Evolutionary conservation across 2,329 filamentous ascomycete species (phyloP).

Genomic region (Pleoardoris graminearum): DNA sequence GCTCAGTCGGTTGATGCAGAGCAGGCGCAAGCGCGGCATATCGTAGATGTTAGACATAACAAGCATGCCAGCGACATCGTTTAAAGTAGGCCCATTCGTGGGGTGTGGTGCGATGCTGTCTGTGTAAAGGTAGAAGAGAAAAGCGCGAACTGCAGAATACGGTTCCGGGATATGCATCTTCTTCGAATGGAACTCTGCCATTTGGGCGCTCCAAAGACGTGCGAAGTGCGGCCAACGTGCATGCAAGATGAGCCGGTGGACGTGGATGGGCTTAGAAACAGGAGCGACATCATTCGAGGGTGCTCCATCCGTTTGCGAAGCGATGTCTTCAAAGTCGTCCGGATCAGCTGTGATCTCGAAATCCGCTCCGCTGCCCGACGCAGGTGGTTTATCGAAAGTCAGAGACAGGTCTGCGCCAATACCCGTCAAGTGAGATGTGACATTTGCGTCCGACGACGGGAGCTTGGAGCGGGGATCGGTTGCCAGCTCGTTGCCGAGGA

Average conservation of each 20-base stretch:
- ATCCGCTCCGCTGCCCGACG: slow-evolving; percentile 83
- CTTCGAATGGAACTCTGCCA: slow-evolving; percentile 96
- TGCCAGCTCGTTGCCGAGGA: slow-evolving; percentile 76
- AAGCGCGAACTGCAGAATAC: slow-evolving; percentile 90
- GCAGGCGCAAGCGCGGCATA: slow-evolving; percentile 85
- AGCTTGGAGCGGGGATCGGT: slow-evolving; percentile 48
- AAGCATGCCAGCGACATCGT: slow-evolving; percentile 88
- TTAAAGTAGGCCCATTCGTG: slow-evolving; percentile 61
- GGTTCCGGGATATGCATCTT: slow-evolving; percentile 98
- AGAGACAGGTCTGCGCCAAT: slow-evolving; percentile 84
- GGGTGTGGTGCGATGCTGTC: slow-evolving; percentile 70
- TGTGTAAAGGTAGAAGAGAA: slow-evolving; percentile 95
- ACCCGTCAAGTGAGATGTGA: slow-evolving; percentile 57
- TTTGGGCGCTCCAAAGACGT: slow-evolving; percentile 87
- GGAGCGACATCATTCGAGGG: slow-evolving; percentile 38
- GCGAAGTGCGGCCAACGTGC: slow-evolving; percentile 97
- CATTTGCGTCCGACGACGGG: slow-evolving; percentile 58
- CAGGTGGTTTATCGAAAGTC: slow-evolving; percentile 84
- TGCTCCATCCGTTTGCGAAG: slow-evolving; percentile 53
- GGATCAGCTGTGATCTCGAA: slow-evolving; percentile 87
- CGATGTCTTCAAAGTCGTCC: slow-evolving; percentile 72
- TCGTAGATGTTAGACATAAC: slow-evolving; percentile 99
- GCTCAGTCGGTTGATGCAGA: slow-evolving; percentile 87
- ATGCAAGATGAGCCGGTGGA: slow-evolving; percentile 91
- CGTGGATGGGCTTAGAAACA: slow-evolving; percentile 81